Evolutionary conservation across 768 basidiomycete species (phyloP).

Genomic region (Scleroderma bovista): DNA sequence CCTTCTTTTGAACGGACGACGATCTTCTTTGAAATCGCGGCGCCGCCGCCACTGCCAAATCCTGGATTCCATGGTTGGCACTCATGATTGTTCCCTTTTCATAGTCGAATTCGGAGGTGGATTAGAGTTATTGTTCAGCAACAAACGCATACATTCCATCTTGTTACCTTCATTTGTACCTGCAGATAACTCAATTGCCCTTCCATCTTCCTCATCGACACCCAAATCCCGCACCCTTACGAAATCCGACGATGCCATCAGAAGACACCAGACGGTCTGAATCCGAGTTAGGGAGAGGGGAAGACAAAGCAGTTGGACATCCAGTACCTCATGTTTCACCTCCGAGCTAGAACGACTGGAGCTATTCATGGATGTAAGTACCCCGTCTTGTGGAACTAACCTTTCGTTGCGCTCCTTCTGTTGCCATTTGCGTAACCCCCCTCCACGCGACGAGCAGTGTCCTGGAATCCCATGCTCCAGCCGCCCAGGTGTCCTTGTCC

Average conservation of each 20-base stretch:
- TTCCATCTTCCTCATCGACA: background rate
- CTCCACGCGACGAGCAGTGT: background rate
- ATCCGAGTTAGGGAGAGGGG: background rate
- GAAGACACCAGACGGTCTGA: background rate
- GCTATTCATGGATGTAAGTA: constrained; percentile 88
- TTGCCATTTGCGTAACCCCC: no score
- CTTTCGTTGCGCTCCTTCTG: no score
- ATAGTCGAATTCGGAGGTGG: constrained; percentile 82
- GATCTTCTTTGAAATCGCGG: no score
- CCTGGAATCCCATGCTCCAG: constrained; percentile 34
- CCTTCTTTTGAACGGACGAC: no score
- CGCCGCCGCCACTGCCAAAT: no score
- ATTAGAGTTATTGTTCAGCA: constrained; percentile 78
- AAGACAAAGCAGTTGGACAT: constrained; percentile 52
- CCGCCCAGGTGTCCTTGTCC: constrained; percentile 91
- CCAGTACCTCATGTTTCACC: constrained; percentile 70
- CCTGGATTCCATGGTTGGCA: no score
- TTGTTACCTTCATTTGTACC: constrained; percentile 47
- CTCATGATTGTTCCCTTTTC: no score
- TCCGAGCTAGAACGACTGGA: constrained; percentile 79
- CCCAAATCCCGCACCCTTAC: constrained; percentile 2
- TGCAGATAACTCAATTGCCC: constrained; percentile 31
- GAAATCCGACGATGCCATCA: background rate
- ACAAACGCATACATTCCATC: constrained; percentile 55
- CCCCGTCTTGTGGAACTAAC: background rate